Conservation (phyloP, 2,329 filamentous ascomycete genomes). For the Aspergillaceae sp. region DNA sequence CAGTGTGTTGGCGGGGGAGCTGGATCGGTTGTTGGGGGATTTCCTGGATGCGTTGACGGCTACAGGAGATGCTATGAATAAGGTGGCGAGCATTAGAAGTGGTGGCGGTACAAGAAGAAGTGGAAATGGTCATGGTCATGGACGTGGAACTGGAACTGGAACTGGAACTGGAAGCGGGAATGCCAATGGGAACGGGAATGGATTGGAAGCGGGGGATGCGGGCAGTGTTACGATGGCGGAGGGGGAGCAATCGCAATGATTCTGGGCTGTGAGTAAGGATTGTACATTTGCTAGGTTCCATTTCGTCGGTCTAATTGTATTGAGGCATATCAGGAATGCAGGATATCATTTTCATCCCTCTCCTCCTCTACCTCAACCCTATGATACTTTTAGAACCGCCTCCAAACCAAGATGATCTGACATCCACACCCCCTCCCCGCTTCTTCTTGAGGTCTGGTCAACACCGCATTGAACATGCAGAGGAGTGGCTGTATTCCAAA, state of each 20-base stretch:
- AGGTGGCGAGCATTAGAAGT: background rate
- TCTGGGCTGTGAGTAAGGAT: too few species aligned
- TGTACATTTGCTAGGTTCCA: too few species aligned
- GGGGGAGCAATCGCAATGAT: too few species aligned
- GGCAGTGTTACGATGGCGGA: too few species aligned
- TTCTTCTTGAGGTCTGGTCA: conserved; percentile 9
- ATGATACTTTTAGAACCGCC: conserved; percentile 14
- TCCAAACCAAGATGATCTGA: conserved; percentile 45
- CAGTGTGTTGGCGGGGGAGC: conserved; percentile 28
- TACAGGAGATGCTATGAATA: conserved; percentile 26
- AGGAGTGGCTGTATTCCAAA: too few species aligned
- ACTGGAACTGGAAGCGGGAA: too few species aligned
- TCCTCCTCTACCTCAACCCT: background rate
- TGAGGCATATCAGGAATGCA: too few species aligned
- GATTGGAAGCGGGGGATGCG: too few species aligned
- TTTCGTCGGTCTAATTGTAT: too few species aligned
- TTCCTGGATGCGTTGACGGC: conserved; percentile 32
- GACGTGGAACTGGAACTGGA: background rate
- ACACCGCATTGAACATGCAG: too few species aligned
- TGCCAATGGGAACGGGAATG: too few species aligned
- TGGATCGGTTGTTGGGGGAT: conserved; percentile 34
- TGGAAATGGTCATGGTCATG: background rate
- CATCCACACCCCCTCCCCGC: conserved; percentile 39
- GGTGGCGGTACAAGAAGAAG: background rate
- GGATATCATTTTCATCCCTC: background rate